These are phyloP conservation scores for Pyrrhoderma noxium DNA, from an alignment of 1,284 basidiomycete genomes.

Conservation along the genomic window DNA sequence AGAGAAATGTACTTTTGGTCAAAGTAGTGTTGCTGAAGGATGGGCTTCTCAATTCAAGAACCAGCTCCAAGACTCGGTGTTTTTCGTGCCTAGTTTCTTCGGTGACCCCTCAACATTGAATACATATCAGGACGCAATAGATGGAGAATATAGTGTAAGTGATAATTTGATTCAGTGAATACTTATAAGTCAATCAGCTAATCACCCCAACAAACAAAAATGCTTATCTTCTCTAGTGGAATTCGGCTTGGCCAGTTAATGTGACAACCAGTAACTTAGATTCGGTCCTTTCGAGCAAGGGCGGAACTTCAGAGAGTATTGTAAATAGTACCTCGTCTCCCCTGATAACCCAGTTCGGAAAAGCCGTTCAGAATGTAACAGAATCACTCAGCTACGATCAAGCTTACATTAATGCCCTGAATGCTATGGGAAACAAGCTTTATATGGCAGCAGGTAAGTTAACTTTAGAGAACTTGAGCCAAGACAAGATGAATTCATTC, in stretches of 20 bases:
- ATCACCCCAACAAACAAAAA: too few species aligned
- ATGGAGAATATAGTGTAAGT: conserved; percentile 56
- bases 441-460: conserved; percentile 36
- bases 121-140: conserved; percentile 35
- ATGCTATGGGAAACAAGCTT: conserved; percentile 24
- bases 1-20: conserved; percentile 68
- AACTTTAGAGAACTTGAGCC: neutral
- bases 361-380: conserved; percentile 35
- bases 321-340: conserved; percentile 13
- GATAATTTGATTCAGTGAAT: too few species aligned
- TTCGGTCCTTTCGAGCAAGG: conserved; percentile 23
- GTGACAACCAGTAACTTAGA: conserved; percentile 40
- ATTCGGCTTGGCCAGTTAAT: conserved; percentile 57
- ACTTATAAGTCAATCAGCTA: too few species aligned
- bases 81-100: conserved; percentile 65
- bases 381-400: conserved; percentile 43
- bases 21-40: conserved; percentile 39
- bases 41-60: conserved; percentile 53
- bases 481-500: neutral
- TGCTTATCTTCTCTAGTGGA: too few species aligned
- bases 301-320: conserved; percentile 21
- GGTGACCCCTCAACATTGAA: conserved; percentile 45
- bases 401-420: conserved; percentile 36
- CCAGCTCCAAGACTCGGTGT: conserved; percentile 43
- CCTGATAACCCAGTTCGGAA: conserved; percentile 25